phyloP scores from a whole-genome alignment of 106 monocot genomes.

The Allium cepa region DNA sequence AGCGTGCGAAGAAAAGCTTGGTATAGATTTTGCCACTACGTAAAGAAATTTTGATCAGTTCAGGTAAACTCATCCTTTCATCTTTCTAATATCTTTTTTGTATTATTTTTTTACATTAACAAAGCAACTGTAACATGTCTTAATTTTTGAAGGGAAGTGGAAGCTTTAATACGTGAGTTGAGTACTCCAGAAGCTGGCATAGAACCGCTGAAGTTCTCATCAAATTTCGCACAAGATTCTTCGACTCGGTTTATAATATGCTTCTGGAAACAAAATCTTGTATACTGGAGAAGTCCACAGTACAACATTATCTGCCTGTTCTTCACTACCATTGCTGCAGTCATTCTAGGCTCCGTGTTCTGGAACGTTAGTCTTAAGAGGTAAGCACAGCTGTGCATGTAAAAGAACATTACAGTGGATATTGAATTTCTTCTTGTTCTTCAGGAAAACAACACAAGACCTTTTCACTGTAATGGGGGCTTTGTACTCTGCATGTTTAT shows the following conservation, averaged over 20 bases:
- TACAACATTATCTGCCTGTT: conserved; percentile 46
- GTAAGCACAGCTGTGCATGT: conserved; percentile 7
- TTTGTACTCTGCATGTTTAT: conserved; percentile 52
- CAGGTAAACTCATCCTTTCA: conserved; percentile 13
- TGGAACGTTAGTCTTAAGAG: conserved; percentile 35
- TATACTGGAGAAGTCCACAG: conserved; percentile 42
- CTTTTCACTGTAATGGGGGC: conserved; percentile 18
- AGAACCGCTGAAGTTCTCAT: conserved; percentile 33
- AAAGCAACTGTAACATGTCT: background rate
- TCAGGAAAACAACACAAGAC: conserved; percentile 7
- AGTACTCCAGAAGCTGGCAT: conserved; percentile 29
- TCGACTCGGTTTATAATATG: conserved; percentile 32
- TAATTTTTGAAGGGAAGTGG: conserved; percentile 26
- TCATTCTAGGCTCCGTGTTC: conserved; percentile 50
- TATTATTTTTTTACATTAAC: background rate
- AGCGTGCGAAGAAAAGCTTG: conserved; percentile 41
- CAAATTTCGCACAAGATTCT: conserved; percentile 31
- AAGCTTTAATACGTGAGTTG: conserved; percentile 31
- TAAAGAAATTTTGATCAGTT: conserved; percentile 46
- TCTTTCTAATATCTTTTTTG: background rate
- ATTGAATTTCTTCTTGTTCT: background rate
- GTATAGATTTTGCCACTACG: conserved; percentile 35
- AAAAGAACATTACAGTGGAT: too few species aligned
- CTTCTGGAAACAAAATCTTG: conserved; percentile 26
- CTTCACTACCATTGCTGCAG: conserved; percentile 31